phyloP scores from a whole-genome alignment of 75 land plant species.

The Cupressus sempervirens region DNA sequence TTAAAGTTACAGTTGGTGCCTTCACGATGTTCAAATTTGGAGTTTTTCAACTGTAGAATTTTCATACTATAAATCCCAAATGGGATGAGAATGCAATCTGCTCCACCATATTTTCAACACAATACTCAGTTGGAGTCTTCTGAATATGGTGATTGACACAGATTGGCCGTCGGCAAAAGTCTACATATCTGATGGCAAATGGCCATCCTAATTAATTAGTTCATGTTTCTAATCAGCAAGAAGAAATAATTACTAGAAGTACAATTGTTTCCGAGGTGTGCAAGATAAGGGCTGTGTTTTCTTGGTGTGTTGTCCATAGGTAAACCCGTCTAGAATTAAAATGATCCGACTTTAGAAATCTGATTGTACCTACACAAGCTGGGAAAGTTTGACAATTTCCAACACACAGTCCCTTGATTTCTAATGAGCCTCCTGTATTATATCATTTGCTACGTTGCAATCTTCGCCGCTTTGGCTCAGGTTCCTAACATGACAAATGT shows the following conservation, averaged over 20 bases:
- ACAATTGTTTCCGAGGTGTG: neutral
- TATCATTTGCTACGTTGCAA: conserved; percentile 3
- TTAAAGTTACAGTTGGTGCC: neutral
- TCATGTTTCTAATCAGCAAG: neutral
- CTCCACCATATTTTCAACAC: neutral
- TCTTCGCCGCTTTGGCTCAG: conserved; percentile 8
- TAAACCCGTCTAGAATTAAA: neutral
- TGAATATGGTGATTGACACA: neutral
- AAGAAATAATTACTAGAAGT: neutral
- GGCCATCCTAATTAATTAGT: neutral
- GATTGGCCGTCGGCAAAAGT: neutral
- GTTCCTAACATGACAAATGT: neutral
- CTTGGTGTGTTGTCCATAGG: neutral
- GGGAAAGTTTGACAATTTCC: neutral
- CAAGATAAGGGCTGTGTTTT: neutral
- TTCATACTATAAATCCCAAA: neutral
- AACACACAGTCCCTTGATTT: neutral
- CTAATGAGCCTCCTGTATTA: neutral
- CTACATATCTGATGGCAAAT: neutral
- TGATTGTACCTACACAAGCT: neutral
- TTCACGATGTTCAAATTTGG: neutral
- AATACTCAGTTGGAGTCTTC: conserved; percentile 6
- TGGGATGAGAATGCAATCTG: neutral
- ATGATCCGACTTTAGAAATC: neutral
- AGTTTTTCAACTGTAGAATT: neutral